Base-by-base conservation (phyloP, 345 rosid genomes). In the Salix udensis region DNA sequence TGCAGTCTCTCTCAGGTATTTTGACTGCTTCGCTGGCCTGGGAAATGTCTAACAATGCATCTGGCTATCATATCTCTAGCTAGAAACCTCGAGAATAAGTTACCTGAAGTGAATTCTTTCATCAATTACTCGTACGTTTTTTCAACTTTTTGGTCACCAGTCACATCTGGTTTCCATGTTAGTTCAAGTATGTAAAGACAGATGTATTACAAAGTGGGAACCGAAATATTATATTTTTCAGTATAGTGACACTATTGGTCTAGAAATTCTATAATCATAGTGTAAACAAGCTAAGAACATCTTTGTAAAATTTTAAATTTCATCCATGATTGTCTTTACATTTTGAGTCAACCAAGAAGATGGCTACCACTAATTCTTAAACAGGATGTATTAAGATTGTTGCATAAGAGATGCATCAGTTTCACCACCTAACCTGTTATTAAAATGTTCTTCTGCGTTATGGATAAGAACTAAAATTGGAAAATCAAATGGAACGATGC, bases 1-100 rank as follows among this genome's bases (percentile, higher is more conserved):
- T 78, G 71, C 78, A 78, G 72, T 83, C 89, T 78, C 82, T 92
- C 34, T 83, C 90, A 8, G 82, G 84, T 79, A 86, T 89, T 81
- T 75, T 87, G 79, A 78, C 81, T 2, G 34, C 87, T 62, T 84
- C 89, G 1, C 71, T 75, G 60, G 70, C 76, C 16, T 81, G 82
- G 86, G 88, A 87, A 71, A 81, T 44, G 31, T 83, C 90, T 24
- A 72, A 58, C 39, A 18, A 37, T 60, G 24, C 13, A n/a, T 79
- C 70, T 24, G 40, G 37, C 11, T 61, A 60, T 42, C 68, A 53
- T 66, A 55, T 73, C 65, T 79, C 50, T 31, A 65, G 74, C 42
- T 19, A 46, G 65, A 79, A 65, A 39, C 21, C 60, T 67, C 75
- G 66, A 76, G 44, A 40, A 34, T 23, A 60, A 62, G 68, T 23